Evolutionary conservation across 2,329 filamentous ascomycete species (phyloP).

Genomic region (Fusarium decemcellulare): DNA sequence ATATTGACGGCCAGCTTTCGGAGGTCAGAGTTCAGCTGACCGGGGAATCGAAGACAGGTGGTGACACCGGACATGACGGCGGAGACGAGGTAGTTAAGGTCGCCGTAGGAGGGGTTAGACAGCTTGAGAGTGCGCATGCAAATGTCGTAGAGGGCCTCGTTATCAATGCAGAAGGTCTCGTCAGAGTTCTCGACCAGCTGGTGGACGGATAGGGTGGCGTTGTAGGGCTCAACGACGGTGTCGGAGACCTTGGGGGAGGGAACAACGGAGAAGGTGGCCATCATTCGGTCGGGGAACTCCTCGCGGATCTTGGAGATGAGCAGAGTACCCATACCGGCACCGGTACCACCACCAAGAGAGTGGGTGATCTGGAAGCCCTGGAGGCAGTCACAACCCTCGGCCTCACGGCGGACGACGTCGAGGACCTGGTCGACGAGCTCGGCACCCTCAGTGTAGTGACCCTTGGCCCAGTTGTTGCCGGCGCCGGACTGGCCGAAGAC

Average conservation of each 20-base stretch:
- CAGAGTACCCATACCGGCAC: conserved; percentile 99
- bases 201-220: conserved; percentile 98
- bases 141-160: conserved; percentile 99
- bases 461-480: conserved; percentile 99
- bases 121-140: conserved; percentile 99
- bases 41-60: conserved; percentile 98
- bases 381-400: conserved; percentile 98
- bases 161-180: conserved; percentile 99
- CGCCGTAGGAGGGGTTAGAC: conserved; percentile 97
- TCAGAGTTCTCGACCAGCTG: conserved; percentile 99
- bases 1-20: conserved; percentile 99
- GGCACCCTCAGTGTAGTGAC: conserved; percentile 99
- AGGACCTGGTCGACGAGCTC: conserved; percentile 98
- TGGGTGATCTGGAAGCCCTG: conserved; percentile 99
- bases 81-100: conserved; percentile 99
- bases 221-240: conserved; percentile 99
- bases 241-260: conserved; percentile 99
- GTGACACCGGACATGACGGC: conserved; percentile 99
- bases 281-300: conserved; percentile 99
- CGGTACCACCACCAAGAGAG: conserved; percentile 99
- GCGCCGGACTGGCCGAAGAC: conserved; percentile 99
- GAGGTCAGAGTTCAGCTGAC: conserved; percentile 99
- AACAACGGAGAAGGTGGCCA: conserved; percentile 99
- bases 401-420: conserved; percentile 98
- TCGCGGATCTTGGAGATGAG: conserved; percentile 99